Base-by-base conservation (phyloP, 345 rosid species). In the Euclidium syriacum region DNA sequence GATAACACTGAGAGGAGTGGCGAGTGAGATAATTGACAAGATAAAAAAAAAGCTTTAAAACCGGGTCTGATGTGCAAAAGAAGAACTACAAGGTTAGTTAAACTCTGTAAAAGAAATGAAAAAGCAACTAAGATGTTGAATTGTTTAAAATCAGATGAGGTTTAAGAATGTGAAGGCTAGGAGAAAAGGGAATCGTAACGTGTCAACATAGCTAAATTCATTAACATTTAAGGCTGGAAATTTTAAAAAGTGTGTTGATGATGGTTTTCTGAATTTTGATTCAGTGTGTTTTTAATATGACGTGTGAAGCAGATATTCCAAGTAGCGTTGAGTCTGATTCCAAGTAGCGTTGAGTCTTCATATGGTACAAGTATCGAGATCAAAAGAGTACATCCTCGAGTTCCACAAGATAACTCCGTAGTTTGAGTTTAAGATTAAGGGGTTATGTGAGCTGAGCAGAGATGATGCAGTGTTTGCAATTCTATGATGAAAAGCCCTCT, bases 371-470 rank as follows among this genome's bases (percentile, higher is more conserved):
- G 81, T 94, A 30, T 84, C 95, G 9, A 94, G 90, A 71, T 85
- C 97, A 1, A 89, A 87, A 72, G 99, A 97, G n/a, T 96, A 94
- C 71, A 94, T 97, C 12, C 73, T 94, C 47, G 99, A 94, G 67
- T 94, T 90, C 60, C 91, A 87, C 35, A 89, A 84, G 96, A 95
- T 89, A 79, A 24, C 35, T 33, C 18, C 11, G 12, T 52, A 26
- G 41, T 16, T 58, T n/a, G n/a, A 4, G 42, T 59, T 18, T 58
- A 0, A 23, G 25, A 33, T 4, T 24, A 60, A 5, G 6, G 24
- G 5, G 65, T 51, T 62, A 24, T 3, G 11, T 46, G 38, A 54
- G 64, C 58, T 70, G 55, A 62, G 2, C 1, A 5, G 29, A 29
- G 42, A 3, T 27, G 4, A 47, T 70, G 27, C 23, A 53, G 34